Evolutionary conservation across 2,329 filamentous ascomycete genomes (phyloP).

Genomic region (Aspergillus clavatus): DNA sequence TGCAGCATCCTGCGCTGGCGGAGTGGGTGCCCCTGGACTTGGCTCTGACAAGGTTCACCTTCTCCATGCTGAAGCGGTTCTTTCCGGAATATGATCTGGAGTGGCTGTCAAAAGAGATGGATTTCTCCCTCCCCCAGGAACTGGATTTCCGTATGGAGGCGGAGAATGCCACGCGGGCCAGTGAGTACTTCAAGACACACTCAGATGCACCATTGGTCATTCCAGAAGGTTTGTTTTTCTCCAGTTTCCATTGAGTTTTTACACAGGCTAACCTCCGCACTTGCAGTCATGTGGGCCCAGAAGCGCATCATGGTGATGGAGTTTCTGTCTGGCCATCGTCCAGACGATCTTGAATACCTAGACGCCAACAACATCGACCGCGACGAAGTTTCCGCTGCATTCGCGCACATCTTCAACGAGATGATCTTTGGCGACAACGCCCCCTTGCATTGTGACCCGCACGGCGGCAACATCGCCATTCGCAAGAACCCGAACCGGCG

Average conservation of each 20-base stretch:
- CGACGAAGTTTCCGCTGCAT: slow-evolving; percentile 87
- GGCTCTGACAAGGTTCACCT: slow-evolving; percentile 80
- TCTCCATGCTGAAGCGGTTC: slow-evolving; percentile 81
- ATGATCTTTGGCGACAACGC: slow-evolving; percentile 95
- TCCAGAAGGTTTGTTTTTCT: slow-evolving; percentile 52
- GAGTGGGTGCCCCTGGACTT: slow-evolving; percentile 89
- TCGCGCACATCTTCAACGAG: slow-evolving; percentile 94
- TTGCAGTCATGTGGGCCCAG: slow-evolving; percentile 78
- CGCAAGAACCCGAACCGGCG: slow-evolving; percentile 63
- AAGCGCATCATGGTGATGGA: slow-evolving; percentile 93
- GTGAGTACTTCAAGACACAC: slow-evolving; percentile 72
- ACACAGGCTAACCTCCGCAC: slow-evolving; percentile 11
- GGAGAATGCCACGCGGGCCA: slow-evolving; percentile 72
- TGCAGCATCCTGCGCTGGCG: slow-evolving; percentile 85
- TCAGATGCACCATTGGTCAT: slow-evolving; percentile 77
- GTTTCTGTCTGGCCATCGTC: slow-evolving; percentile 76
- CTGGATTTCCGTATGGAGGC: slow-evolving; percentile 85
- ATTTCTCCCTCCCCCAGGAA: slow-evolving; percentile 82
- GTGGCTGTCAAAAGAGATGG: slow-evolving; percentile 93
- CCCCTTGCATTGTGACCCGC: slow-evolving; percentile 91
- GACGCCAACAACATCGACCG: slow-evolving; percentile 84
- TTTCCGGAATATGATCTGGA: slow-evolving; percentile 98
- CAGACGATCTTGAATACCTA: slow-evolving; percentile 83
- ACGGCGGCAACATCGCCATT: slow-evolving; percentile 93
- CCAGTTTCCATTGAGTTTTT: background rate